Percentiles rank a stretch among this genome's conserved stretches.
phyloP scores from a whole-genome alignment of 495 filamentous ascomycete genomes.

The Lophium mytilinum region DNA sequence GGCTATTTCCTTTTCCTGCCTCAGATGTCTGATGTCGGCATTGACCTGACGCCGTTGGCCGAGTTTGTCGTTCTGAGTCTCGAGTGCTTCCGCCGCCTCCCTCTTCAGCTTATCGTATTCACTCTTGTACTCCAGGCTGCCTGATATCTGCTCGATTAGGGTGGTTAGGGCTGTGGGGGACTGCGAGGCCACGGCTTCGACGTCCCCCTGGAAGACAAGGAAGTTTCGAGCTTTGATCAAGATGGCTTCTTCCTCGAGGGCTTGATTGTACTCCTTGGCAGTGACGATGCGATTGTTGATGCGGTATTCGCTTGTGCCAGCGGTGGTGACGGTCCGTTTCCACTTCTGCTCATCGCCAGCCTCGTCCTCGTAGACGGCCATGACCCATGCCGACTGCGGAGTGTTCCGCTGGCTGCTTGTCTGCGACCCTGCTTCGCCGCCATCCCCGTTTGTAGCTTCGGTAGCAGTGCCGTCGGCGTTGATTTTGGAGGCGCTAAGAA shows the following conservation, averaged over 20 bases:
- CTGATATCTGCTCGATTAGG: constrained; percentile 94
- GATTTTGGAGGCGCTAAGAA: constrained; percentile 83
- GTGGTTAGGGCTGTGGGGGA: constrained; percentile 89
- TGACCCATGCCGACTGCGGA: constrained; percentile 92
- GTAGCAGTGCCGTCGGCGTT: constrained; percentile 74
- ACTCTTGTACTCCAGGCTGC: constrained; percentile 87
- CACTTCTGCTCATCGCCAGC: constrained; percentile 90
- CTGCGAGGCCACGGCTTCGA: constrained; percentile 95
- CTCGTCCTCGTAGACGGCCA: constrained; percentile 98
- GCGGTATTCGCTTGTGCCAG: constrained; percentile 86
- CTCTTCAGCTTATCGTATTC: constrained; percentile 87
- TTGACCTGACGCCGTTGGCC: constrained; percentile 89
- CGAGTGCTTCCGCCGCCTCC: constrained; percentile 75
- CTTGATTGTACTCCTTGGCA: constrained; percentile 87
- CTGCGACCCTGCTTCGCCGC: constrained; percentile 48
- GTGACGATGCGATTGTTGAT: constrained; percentile 89
- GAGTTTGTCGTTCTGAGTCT: constrained; percentile 80
- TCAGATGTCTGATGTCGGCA: constrained; percentile 94
- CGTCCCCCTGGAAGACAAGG: constrained; percentile 95
- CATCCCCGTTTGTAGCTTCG: constrained; percentile 35
- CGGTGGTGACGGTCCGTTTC: constrained; percentile 87
- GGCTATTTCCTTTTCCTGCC: constrained; percentile 93
- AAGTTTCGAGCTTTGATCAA: constrained; percentile 97
- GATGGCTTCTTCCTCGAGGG: constrained; percentile 89
- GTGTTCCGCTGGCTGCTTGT: constrained; percentile 50